These are phyloP conservation scores for Malassezia psittaci DNA, from an alignment of 1,284 basidiomycete genomes.

Conservation along the genomic window DNA sequence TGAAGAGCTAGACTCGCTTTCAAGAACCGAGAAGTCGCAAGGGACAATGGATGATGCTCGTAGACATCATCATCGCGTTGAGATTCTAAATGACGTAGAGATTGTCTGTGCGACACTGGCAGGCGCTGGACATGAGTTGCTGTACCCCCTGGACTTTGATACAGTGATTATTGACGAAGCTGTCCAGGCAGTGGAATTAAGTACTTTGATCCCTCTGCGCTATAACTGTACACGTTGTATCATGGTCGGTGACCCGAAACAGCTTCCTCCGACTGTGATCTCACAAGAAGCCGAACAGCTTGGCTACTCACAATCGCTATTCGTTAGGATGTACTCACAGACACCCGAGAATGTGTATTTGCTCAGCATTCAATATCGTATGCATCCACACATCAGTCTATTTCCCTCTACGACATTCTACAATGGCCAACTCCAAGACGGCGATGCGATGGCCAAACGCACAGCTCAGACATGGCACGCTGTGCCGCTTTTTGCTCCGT, in stretches of 20 bases:
- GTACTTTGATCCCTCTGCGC: conserved; percentile 89
- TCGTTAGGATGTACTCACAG: conserved; percentile 78
- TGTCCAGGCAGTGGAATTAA: conserved; percentile 90
- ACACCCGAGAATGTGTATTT: conserved; percentile 73
- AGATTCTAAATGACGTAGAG: conserved; percentile 56
- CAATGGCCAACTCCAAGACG: conserved; percentile 67
- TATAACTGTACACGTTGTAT: conserved; percentile 76
- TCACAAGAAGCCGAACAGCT: conserved; percentile 71
- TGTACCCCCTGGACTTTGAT: conserved; percentile 79
- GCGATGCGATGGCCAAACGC: conserved; percentile 73
- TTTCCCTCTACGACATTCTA: conserved; percentile 89
- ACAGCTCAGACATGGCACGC: conserved; percentile 78
- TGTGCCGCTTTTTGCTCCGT: conserved; percentile 68
- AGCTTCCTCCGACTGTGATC: conserved; percentile 90
- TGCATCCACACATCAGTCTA: conserved; percentile 90
- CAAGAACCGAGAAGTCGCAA: conserved; percentile 3
- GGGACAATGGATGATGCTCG: neutral
- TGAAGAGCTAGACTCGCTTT: conserved; percentile 6
- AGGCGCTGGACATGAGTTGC: conserved; percentile 69
- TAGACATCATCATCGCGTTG: conserved; percentile 6
- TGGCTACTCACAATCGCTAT: conserved; percentile 79
- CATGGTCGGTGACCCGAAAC: conserved; percentile 95
- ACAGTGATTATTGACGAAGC: conserved; percentile 97
- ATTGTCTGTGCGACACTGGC: conserved; percentile 90
- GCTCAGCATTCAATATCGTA: conserved; percentile 95